phyloP scores from a whole-genome alignment of 208 protist genomes.

The Trypanosoma lewisi region DNA sequence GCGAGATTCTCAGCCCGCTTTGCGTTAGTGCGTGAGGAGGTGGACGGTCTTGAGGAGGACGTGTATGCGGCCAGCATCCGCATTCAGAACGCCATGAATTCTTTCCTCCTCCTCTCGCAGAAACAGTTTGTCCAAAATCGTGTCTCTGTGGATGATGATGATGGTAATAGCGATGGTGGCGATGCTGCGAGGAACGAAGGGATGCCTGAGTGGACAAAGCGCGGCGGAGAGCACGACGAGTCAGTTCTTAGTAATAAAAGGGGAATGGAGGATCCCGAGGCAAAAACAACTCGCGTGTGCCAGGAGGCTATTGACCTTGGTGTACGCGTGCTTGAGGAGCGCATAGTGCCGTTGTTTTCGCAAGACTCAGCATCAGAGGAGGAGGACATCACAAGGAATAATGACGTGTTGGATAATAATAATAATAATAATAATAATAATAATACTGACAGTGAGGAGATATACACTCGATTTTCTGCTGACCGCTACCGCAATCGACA shows the following conservation, averaged over 20 bases:
- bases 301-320: slow-evolving; percentile 31
- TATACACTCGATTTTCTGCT: slow-evolving; percentile 14
- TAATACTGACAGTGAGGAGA: too few species aligned
- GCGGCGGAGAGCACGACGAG: slow-evolving; percentile 15
- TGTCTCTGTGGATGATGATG: slow-evolving; percentile 42
- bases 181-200: slow-evolving; percentile 6
- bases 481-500: slow-evolving; percentile 36
- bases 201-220: slow-evolving; percentile 9
- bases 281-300: slow-evolving; percentile 13
- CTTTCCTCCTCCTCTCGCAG: slow-evolving; percentile 59
- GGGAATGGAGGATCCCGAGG: slow-evolving; percentile 17
- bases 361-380: slow-evolving; percentile 7
- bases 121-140: slow-evolving; percentile 78
- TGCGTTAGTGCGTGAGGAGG: slow-evolving; percentile 20
- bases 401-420: not conserved
- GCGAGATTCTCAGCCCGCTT: slow-evolving; percentile 30
- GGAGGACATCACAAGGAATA: not conserved
- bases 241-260: slow-evolving; percentile 2
- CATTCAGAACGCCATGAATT: slow-evolving; percentile 59
- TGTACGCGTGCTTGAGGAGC: slow-evolving; percentile 25
- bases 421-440: slow-evolving; percentile 29
- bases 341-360: slow-evolving; percentile 29
- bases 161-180: not conserved
- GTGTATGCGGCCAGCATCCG: slow-evolving; percentile 28
- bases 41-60: slow-evolving; percentile 38